phyloP scores from a whole-genome alignment of 2,329 filamentous ascomycete genomes.

The Parastagonospora nodorum region DNA sequence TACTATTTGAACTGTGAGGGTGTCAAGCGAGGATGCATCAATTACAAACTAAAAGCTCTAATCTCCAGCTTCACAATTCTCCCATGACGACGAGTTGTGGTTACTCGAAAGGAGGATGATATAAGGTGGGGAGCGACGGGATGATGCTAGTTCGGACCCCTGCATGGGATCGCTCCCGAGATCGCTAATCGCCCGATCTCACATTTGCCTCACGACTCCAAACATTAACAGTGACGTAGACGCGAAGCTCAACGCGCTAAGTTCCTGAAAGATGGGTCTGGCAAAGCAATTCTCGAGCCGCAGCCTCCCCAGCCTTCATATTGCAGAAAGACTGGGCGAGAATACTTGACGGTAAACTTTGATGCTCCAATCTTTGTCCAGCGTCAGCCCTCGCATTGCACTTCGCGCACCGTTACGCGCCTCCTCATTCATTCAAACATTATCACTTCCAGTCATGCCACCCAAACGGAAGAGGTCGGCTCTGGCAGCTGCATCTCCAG shows the following conservation, averaged over 20 bases:
- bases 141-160: no score
- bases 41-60: no score
- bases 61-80: no score
- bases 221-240: constrained; percentile 25
- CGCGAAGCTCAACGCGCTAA: constrained; percentile 28
- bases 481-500: constrained; percentile 21
- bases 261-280: constrained; percentile 16
- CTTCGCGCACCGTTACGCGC: constrained; percentile 22
- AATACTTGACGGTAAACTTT: constrained; percentile 20
- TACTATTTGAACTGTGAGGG: no score
- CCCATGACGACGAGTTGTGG: no score
- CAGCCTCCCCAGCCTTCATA: not conserved
- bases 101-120: no score
- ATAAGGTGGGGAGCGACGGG: no score
- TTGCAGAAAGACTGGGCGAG: constrained; percentile 5
- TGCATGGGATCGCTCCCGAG: not conserved
- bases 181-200: constrained; percentile 8
- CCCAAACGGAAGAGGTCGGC: constrained; percentile 40
- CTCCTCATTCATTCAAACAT: constrained; percentile 12
- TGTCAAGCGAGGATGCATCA: no score
- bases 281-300: constrained; percentile 9
- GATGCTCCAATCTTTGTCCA: constrained; percentile 35
- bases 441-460: constrained; percentile 22
- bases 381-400: constrained; percentile 21
- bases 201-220: constrained; percentile 13